Evolutionary conservation across 2,329 filamentous ascomycete species (phyloP), one percentile per base, ranked within the genome.

Genomic region (Fusarium decemcellulare): DNA sequence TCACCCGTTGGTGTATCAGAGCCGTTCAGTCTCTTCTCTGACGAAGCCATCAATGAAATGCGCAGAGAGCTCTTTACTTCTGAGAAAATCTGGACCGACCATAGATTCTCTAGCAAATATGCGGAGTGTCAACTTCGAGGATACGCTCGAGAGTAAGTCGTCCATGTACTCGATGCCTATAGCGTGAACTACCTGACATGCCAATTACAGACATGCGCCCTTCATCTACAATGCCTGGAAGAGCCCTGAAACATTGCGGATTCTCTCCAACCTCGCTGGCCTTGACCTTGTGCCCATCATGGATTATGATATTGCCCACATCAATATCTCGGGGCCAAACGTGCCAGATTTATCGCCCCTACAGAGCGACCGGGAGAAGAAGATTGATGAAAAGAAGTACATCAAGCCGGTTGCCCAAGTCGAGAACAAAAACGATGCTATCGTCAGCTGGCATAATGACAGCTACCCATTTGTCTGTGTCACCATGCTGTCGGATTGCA

Each of bases 381-480:
- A 15, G n/a, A 4, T n/a, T 70, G 80, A 87, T 59, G 84, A 84
- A 5, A 77, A 85, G 14, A 85, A 87, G 72, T 81, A 81, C 2
- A 37, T 37, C 4, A 15, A 40, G 14, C 12, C 15, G 32, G 34
- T 15, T 15, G 32, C 32, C 11, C 8, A 15, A 15, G 37, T 40
- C 14, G 37, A 40, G 37, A 15, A 40, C 27, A 16, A 64, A 5
- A 36, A 40, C 32, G 82, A 87, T 48, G 81, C 88, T 8, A 85
- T 88, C 29, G 85, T 91, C 30, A 86, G 84, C 40, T 91, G 88
- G 89, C 89, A 91, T 77, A 85, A 81, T 1, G 90, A 91, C 76
- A 88, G 85, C 73, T 91, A 90, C 74, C 88, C 89, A 0, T 92
- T 91, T 72, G 89, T 91, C 23, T 91, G 88, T 70, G 89, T 92